Conservation (phyloP, 2,329 filamentous ascomycete species). For the Aureobasidium mangrovei region DNA sequence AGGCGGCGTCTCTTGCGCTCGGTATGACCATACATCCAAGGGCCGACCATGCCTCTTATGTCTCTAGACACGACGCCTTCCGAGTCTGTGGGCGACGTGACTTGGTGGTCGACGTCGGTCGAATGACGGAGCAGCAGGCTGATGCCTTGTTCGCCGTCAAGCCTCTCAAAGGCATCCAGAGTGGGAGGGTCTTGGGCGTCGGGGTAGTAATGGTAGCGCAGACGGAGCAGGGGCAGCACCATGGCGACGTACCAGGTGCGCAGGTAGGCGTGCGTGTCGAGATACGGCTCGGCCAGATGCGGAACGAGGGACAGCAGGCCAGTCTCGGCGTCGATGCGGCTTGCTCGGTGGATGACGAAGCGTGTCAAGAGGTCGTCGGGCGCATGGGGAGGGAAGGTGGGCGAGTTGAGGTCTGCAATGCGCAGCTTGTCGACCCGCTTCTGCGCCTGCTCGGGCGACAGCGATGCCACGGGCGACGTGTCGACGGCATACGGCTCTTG, state of each 20-base stretch:
- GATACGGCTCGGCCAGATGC: slow-evolving; percentile 59
- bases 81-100: slow-evolving; percentile 21
- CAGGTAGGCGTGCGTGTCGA: slow-evolving; percentile 52
- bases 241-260: slow-evolving; percentile 61
- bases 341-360: slow-evolving; percentile 60
- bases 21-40: slow-evolving; percentile 61
- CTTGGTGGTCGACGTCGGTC: slow-evolving; percentile 33
- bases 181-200: slow-evolving; percentile 48
- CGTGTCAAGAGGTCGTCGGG: slow-evolving; percentile 48
- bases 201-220: slow-evolving; percentile 63
- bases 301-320: slow-evolving; percentile 63
- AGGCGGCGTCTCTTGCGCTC: slow-evolving; percentile 48
- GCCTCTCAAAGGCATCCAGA: slow-evolving; percentile 54
- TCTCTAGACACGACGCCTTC: slow-evolving; percentile 49
- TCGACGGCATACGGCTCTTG: slow-evolving; percentile 43
- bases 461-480: slow-evolving; percentile 44
- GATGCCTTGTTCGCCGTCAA: slow-evolving; percentile 52
- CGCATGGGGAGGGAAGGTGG: slow-evolving; percentile 40
- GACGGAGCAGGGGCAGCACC: slow-evolving; percentile 58
- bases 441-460: slow-evolving; percentile 56
- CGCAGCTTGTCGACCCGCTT: slow-evolving; percentile 56
- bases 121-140: slow-evolving; percentile 54
- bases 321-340: slow-evolving; percentile 61
- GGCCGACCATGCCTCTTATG: slow-evolving; percentile 58
- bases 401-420: slow-evolving; percentile 49